Evolutionary conservation across 2,329 filamentous ascomycete species (phyloP).

Genomic region (Xylaria polymorpha): DNA sequence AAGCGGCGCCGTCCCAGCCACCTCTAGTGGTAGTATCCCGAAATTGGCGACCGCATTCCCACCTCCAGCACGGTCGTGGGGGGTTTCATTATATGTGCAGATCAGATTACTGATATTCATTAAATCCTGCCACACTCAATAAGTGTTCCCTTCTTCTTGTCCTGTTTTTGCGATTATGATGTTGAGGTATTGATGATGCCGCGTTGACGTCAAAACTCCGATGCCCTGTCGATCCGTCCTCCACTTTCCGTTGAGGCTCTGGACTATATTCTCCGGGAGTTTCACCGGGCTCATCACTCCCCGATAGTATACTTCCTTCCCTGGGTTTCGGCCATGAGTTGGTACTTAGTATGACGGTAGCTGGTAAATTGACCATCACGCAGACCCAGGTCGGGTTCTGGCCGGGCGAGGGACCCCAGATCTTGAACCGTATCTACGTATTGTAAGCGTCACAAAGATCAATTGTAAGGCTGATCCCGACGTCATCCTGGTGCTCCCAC

Average conservation of each 20-base stretch:
- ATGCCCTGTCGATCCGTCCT: constrained; percentile 14
- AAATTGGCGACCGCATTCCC: not conserved
- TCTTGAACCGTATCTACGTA: constrained; percentile 2
- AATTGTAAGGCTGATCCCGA: not conserved
- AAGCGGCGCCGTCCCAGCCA: constrained; percentile 4
- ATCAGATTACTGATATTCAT: not conserved
- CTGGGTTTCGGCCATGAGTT: not conserved
- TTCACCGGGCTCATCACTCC: not conserved
- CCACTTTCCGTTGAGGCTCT: constrained; percentile 1
- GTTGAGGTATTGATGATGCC: not conserved
- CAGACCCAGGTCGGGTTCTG: not conserved
- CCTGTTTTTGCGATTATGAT: not conserved
- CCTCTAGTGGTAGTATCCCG: not conserved
- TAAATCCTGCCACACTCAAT: not conserved
- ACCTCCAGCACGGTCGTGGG: not conserved
- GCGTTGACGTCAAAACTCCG: constrained; percentile 9
- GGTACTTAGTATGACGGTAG: not conserved
- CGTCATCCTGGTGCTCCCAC: not conserved
- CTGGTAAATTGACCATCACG: not conserved
- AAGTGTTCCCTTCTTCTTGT: not conserved
- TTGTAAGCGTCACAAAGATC: constrained; percentile 7
- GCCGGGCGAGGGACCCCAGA: not conserved
- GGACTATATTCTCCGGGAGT: not conserved
- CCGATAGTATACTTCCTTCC: not conserved
- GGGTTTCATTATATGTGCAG: not conserved